Conservation (phyloP, 2,329 filamentous ascomycete species). For the Penicillium psychrosexuale region DNA sequence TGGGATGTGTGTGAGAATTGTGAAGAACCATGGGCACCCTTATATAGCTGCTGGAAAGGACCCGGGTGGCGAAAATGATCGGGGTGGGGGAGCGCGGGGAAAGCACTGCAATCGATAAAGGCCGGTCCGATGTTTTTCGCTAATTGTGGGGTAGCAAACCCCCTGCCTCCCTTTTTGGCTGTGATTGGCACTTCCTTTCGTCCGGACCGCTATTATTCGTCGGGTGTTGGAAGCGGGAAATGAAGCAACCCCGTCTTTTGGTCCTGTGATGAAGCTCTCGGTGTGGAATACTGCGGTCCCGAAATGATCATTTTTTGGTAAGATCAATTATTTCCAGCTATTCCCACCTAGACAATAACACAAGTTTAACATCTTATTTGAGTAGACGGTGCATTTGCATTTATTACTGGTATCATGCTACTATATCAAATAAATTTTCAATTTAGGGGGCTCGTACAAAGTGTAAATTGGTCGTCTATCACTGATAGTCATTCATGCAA, state of each 20-base stretch:
- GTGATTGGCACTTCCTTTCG: background rate
- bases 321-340: background rate
- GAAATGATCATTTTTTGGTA: rapidly evolving
- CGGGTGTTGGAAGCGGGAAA: background rate
- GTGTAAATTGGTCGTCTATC: background rate
- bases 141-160: too few relatives aligned
- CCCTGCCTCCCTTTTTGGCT: background rate
- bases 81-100: background rate
- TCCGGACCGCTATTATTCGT: background rate
- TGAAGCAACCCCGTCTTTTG: background rate
- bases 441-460: background rate
- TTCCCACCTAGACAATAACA: background rate
- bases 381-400: background rate
- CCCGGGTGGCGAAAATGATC: background rate
- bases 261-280: background rate
- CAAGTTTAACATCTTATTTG: background rate
- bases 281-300: background rate
- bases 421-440: background rate
- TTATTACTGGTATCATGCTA: background rate
- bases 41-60: background rate
- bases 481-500: background rate
- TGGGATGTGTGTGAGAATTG: background rate
- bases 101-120: background rate
- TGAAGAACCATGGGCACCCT: background rate
- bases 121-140: slow-evolving; percentile 3